Evolutionary conservation across 2,329 filamentous ascomycete species (phyloP).

Genomic region (Botryotinia narcissicola): DNA sequence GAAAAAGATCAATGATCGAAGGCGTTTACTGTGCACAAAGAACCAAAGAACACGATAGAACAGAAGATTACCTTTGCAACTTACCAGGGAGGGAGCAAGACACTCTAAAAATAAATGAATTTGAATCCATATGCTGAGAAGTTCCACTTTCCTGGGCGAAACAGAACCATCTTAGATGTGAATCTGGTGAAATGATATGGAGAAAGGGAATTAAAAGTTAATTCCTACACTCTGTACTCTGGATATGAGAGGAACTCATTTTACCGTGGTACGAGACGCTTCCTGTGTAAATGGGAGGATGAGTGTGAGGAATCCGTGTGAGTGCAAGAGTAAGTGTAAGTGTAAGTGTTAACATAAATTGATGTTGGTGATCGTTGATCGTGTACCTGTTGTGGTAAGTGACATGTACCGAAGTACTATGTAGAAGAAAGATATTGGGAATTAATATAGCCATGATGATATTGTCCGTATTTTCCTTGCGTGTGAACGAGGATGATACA

Average conservation of each 20-base stretch:
- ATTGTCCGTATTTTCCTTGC: neutral
- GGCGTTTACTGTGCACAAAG: neutral
- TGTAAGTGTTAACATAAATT: neutral
- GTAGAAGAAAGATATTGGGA: neutral
- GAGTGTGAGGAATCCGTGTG: neutral
- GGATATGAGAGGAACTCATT: neutral
- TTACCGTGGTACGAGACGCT: neutral
- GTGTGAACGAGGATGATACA: neutral
- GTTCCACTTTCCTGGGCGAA: conserved; percentile 11
- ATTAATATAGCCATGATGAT: neutral
- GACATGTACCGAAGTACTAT: neutral
- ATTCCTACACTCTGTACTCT: neutral
- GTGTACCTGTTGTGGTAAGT: neutral
- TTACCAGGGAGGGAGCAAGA: neutral
- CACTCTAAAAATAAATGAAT: conserved; percentile 19
- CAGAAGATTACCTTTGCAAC: neutral
- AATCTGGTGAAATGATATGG: conserved; percentile 11
- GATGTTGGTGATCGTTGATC: conserved; percentile 2
- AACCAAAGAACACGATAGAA: conserved; percentile 5
- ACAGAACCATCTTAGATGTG: conserved; percentile 9
- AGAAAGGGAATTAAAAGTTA: neutral
- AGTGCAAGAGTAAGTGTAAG: neutral
- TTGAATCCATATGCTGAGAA: conserved; percentile 3
- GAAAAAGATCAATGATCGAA: neutral
- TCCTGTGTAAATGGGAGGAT: neutral